A percentile compares a stretch with the other conserved stretches of the same genome.
phyloP scores from a whole-genome alignment of 768 basidiomycete genomes.

The Tulasnella sp. region DNA sequence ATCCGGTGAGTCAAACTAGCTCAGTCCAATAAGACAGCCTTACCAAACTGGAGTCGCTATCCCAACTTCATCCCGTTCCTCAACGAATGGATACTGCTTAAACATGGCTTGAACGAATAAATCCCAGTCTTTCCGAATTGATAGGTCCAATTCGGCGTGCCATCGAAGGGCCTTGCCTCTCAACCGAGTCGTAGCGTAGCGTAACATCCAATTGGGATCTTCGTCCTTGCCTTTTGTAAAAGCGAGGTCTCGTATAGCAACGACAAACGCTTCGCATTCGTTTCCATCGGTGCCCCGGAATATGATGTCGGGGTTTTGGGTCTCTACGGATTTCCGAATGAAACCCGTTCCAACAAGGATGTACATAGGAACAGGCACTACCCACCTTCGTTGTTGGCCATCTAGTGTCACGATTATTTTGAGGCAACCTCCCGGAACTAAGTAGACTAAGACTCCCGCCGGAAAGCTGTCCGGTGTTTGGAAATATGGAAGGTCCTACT shows the following conservation, averaged over 20 bases:
- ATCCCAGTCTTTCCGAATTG: background rate
- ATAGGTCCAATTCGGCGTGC: background rate
- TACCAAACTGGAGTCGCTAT: background rate
- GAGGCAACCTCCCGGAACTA: background rate
- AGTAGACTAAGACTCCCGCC: too few relatives aligned
- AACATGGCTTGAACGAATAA: background rate
- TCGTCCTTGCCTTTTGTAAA: background rate
- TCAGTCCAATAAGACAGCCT: too few relatives aligned
- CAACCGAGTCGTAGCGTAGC: background rate
- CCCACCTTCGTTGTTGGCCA: background rate
- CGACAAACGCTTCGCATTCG: background rate
- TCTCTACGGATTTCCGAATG: background rate
- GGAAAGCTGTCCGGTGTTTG: too few relatives aligned
- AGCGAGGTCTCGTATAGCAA: background rate
- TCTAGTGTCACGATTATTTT: background rate
- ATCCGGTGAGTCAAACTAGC: too few relatives aligned
- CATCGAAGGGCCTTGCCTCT: background rate
- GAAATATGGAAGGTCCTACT: too few relatives aligned
- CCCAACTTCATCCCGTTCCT: background rate
- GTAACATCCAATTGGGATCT: background rate
- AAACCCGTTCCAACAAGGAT: background rate
- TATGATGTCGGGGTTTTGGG: background rate
- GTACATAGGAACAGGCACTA: background rate
- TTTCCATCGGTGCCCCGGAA: background rate
- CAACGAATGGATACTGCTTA: background rate